A percentile compares a stretch with the other conserved stretches of the same genome.
Evolutionary conservation across 169 alveolate genomes (phyloP).

Genomic region (Plasmodium yoelii): DNA sequence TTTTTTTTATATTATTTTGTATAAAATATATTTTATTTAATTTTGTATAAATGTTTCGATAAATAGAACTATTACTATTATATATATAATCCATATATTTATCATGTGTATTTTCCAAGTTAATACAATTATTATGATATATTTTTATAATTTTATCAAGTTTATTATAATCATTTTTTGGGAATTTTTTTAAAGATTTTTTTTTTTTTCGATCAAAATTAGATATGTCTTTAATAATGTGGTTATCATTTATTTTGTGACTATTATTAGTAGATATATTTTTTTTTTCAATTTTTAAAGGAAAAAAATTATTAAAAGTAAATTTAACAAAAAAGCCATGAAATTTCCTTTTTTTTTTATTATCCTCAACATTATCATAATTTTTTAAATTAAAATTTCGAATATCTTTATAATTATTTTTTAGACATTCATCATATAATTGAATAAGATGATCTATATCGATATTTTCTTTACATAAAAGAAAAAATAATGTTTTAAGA

Average conservation of each 20-base stretch:
- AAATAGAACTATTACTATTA: conserved; percentile 30
- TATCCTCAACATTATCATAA: neutral
- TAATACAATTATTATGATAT: neutral
- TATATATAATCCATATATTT: conserved; percentile 53
- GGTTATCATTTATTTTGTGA: too few relatives aligned
- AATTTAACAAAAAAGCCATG: conserved; percentile 60
- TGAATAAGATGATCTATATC: conserved; percentile 22
- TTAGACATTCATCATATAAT: conserved; percentile 23
- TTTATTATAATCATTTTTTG: neutral
- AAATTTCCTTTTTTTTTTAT: conserved; percentile 34
- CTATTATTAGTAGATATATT: neutral
- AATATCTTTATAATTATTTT: conserved; percentile 22
- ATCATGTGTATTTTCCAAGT: conserved; percentile 19
- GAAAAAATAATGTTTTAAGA: conserved; percentile 44
- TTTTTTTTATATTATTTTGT: conserved; percentile 14
- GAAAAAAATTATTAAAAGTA: conserved; percentile 49
- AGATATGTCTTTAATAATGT: too few relatives aligned
- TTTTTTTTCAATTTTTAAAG: conserved; percentile 41
- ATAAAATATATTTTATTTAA: conserved; percentile 8
- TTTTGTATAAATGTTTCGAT: conserved; percentile 25
- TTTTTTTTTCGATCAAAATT: neutral
- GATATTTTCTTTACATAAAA: conserved; percentile 40
- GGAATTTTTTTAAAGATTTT: too few relatives aligned
- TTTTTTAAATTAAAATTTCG: conserved; percentile 11
- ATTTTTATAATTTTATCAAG: conserved; percentile 2